Evolutionary conservation across 352 stramenopile species (phyloP), one percentile per base, ranked within the genome.

Genomic region (Phytophthora sp.): DNA sequence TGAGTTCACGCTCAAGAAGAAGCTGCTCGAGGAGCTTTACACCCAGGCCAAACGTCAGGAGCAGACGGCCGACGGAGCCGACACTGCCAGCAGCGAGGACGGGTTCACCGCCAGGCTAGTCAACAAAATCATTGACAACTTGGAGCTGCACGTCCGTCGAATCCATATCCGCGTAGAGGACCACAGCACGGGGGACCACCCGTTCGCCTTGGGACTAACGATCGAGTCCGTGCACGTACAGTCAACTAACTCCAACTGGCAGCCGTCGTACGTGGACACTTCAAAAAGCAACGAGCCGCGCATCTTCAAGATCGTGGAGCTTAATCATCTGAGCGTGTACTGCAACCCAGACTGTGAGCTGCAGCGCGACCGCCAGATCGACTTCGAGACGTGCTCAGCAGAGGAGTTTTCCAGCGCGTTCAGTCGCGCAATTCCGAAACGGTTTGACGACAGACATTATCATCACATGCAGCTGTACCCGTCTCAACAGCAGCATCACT

Each of bases 111-210:
- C 82, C 24, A 79, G 89, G 29, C 72, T 96, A 18, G 55, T 94
- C 39, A 96, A 95, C 63, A 95, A 95, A 62, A 95, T 96, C 59
- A 87, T 96, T 23, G 89, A 96, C 62, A 96, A 96, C 49, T 74
- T 96, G 47, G 87, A 96, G 86, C 73, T 96, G 16, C 87, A 95
- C 47, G 80, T 96, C 44, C 81, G 89, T n/a, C 77, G 85, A 27
- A 93, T 96, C 39, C 89, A 96, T 63, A 73, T 96, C 50, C 87
- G 89, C 0, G 46, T 95, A 2, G 86, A 96, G 57, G 89, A 96
- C 63, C 56, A 85, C 30, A 81, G 74, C 38, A 86, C 82, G 9
- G 87, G 87, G 21, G 88, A 96, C 33, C 88, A 95, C 29, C 84
- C 89, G 9, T 96, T 95, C 54, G 71, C 89, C 3, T 51, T 94